phyloP scores from a whole-genome alignment of 202 grass and related monocot species.

The Schoenoplectus triqueter region DNA sequence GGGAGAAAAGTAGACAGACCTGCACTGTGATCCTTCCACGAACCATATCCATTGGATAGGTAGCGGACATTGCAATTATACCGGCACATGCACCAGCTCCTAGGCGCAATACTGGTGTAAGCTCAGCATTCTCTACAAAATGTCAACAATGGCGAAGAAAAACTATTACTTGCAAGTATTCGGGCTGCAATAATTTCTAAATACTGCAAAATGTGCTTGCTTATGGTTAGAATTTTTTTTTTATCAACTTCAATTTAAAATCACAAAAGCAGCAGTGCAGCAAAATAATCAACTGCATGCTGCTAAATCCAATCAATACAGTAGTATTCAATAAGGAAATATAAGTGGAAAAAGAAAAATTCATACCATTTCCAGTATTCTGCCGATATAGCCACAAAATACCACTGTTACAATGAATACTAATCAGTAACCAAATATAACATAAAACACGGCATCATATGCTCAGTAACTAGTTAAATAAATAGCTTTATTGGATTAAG shows the following conservation, averaged over 20 bases:
- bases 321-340: not conserved
- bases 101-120: conserved; percentile 78
- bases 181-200: not conserved
- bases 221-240: conserved; percentile 4
- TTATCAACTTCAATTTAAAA: conserved; percentile 11
- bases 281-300: not conserved
- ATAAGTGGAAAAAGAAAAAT: conserved; percentile 24
- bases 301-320: not conserved
- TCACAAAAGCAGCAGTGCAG: not conserved
- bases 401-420: conserved; percentile 58
- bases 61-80: conserved; percentile 99
- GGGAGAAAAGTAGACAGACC: conserved; percentile 47
- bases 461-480: conserved; percentile 12
- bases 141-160: conserved; percentile 27
- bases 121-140: conserved; percentile 85
- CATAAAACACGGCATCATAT: not conserved
- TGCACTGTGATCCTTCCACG: conserved; percentile 97
- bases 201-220: not conserved
- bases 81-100: conserved; percentile 98
- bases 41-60: conserved; percentile 99
- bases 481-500: not conserved
- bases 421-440: conserved; percentile 35
- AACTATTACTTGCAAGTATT: conserved; percentile 11
- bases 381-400: conserved; percentile 80
- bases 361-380: conserved; percentile 77